Conservation (phyloP, 169 alveolate genomes). For the Eimeria maxima region DNA sequence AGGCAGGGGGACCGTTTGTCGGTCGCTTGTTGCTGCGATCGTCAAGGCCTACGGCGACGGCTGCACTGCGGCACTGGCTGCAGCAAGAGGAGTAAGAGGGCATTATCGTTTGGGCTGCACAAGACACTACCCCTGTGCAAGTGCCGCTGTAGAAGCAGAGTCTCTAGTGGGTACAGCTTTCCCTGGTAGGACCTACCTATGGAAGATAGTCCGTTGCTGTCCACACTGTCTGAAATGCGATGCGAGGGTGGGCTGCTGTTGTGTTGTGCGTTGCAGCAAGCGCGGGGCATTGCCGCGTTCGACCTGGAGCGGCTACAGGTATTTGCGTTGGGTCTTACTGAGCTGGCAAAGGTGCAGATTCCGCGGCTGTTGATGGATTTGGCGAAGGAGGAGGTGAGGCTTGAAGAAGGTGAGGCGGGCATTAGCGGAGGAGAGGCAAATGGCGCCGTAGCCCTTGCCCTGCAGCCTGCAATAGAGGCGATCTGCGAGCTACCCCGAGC, state of each 20-base stretch:
- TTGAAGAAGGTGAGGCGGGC: slow-evolving; percentile 5
- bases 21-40: slow-evolving; percentile 2
- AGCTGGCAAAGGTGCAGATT: slow-evolving; percentile 56
- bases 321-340: slow-evolving; percentile 40
- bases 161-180: background rate
- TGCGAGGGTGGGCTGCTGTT: background rate
- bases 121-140: background rate
- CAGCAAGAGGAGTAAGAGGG: slow-evolving; percentile 62
- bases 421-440: background rate
- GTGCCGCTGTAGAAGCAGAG: background rate
- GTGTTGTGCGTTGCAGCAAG: slow-evolving; percentile 54
- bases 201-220: background rate
- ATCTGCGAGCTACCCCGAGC: slow-evolving; percentile 54
- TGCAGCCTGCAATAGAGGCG: slow-evolving; percentile 50
- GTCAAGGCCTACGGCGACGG: slow-evolving; percentile 57
- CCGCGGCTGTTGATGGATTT: slow-evolving; percentile 23
- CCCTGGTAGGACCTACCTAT: background rate
- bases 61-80: slow-evolving; percentile 55
- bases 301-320: slow-evolving; percentile 44
- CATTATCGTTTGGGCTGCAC: background rate
- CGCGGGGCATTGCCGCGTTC: slow-evolving; percentile 49
- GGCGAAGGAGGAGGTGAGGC: slow-evolving; percentile 44
- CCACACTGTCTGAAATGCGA: background rate
- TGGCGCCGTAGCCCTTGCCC: background rate
- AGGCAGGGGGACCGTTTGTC: background rate